Evolutionary conservation across 495 filamentous ascomycete species (phyloP).

Genomic region (Trichoderma gamsii): DNA sequence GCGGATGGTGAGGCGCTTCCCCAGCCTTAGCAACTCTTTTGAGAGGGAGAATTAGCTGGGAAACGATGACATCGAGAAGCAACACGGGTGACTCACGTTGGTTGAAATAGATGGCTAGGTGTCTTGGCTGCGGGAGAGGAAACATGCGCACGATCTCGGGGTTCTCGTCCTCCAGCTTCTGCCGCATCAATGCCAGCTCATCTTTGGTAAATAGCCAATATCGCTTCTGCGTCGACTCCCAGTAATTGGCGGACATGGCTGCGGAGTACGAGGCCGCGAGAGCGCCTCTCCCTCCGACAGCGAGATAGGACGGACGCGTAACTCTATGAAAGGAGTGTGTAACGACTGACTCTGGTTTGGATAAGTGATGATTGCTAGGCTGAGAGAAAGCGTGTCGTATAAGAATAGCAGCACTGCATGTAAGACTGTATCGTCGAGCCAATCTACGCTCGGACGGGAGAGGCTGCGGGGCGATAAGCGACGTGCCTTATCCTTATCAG

Average conservation of each 20-base stretch:
- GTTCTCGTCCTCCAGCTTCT: constrained; percentile 67
- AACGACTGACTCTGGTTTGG: neutral
- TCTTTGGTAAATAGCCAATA: constrained; percentile 87
- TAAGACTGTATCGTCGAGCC: neutral
- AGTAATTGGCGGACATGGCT: constrained; percentile 90
- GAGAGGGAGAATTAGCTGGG: neutral
- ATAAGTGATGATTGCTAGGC: neutral
- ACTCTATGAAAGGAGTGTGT: neutral
- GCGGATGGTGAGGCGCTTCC: constrained; percentile 68
- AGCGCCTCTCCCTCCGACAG: neutral
- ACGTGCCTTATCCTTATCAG: neutral
- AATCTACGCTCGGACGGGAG: neutral
- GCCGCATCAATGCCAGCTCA: constrained; percentile 65
- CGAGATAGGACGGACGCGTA: neutral
- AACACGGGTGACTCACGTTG: constrained; percentile 53
- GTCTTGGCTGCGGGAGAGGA: constrained; percentile 71
- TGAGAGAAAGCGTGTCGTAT: neutral
- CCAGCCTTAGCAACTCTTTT: constrained; percentile 74
- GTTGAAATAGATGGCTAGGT: constrained; percentile 88
- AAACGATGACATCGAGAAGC: neutral
- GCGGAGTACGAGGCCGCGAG: neutral
- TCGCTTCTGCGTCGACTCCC: constrained; percentile 85
- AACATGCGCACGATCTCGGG: constrained; percentile 64
- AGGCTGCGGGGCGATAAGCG: constrained; percentile 13
- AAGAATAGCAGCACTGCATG: neutral